A percentile compares a stretch with the other conserved stretches of the same genome.
phyloP scores from a whole-genome alignment of 352 stramenopile genomes.

The Globisporangium ultimum region DNA sequence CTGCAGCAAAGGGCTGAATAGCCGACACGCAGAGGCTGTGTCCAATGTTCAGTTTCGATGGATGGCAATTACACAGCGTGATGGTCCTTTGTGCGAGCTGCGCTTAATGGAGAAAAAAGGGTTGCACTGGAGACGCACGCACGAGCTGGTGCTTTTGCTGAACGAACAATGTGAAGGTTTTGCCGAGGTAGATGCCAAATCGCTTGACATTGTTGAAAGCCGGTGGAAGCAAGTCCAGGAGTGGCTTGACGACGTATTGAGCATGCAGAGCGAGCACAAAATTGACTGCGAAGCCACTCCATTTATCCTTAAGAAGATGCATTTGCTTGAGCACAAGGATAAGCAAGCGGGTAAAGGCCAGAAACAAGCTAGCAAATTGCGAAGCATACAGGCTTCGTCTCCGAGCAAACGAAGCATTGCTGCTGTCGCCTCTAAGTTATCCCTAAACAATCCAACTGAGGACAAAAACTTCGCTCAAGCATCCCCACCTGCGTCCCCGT shows the following conservation, averaged over 20 bases:
- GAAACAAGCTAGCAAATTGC: conserved; percentile 1
- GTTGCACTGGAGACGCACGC: conserved; percentile 68
- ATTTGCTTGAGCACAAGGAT: conserved; percentile 29
- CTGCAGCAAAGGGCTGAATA: conserved; percentile 57
- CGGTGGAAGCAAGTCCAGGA: conserved; percentile 63
- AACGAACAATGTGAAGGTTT: conserved; percentile 76
- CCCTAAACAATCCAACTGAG: neutral
- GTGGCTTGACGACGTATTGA: conserved; percentile 58
- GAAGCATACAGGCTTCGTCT: neutral
- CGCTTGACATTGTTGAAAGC: conserved; percentile 43
- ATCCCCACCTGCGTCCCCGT: neutral
- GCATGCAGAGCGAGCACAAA: conserved; percentile 58
- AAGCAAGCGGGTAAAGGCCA: neutral
- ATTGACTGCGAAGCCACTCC: conserved; percentile 67
- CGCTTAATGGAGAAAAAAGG: conserved; percentile 65
- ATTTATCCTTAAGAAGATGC: conserved; percentile 69
- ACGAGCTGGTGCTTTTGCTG: conserved; percentile 60
- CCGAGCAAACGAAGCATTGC: conserved; percentile 6
- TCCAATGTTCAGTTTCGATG: conserved; percentile 68
- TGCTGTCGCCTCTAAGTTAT: neutral
- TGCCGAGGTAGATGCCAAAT: conserved; percentile 43
- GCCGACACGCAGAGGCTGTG: conserved; percentile 51
- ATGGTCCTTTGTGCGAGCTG: conserved; percentile 59
- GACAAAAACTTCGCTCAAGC: neutral
- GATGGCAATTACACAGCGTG: conserved; percentile 63